phyloP scores from a whole-genome alignment of 495 filamentous ascomycete genomes.

The Penicillium desertorum region DNA sequence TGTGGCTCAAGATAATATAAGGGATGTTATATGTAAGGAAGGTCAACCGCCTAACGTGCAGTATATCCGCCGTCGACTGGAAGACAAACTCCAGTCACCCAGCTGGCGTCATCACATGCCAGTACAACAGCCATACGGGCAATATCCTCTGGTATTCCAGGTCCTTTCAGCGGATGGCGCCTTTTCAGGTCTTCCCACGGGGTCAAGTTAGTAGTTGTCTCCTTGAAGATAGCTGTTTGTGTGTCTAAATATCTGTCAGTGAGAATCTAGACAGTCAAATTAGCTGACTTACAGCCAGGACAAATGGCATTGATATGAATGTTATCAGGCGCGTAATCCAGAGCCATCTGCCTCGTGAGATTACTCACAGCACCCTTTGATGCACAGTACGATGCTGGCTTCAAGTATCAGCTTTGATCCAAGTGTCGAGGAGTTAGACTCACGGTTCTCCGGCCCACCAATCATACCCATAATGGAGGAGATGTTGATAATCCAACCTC shows the following conservation, averaged over 20 bases:
- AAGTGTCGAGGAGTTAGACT: not conserved
- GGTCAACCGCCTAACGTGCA: constrained; percentile 19
- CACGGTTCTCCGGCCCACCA: constrained; percentile 26
- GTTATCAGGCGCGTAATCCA: constrained; percentile 50
- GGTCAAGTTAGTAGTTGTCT: constrained; percentile 22
- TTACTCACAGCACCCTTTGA: constrained; percentile 53
- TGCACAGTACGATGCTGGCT: constrained; percentile 47
- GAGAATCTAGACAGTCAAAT: constrained; percentile 1
- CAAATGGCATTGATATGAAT: constrained; percentile 58
- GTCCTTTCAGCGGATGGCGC: constrained; percentile 41
- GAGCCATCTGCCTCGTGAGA: constrained; percentile 49
- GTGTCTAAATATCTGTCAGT: constrained; percentile 22
- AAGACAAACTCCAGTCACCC: constrained; percentile 47
- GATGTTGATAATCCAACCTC: constrained; percentile 59
- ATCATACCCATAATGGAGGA: constrained; percentile 49
- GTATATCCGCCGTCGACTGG: constrained; percentile 54
- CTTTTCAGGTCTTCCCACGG: constrained; percentile 29
- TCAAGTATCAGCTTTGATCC: not conserved
- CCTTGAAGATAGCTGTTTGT: constrained; percentile 34
- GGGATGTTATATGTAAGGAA: too few species aligned
- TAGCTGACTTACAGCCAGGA: constrained; percentile 50
- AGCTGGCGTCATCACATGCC: constrained; percentile 49
- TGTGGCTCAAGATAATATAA: too few species aligned
- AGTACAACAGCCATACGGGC: constrained; percentile 51
- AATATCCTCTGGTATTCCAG: constrained; percentile 48